Evolutionary conservation across 176 grass and related monocot genomes (phyloP).

Genomic region (Urochloa ruziziensis): DNA sequence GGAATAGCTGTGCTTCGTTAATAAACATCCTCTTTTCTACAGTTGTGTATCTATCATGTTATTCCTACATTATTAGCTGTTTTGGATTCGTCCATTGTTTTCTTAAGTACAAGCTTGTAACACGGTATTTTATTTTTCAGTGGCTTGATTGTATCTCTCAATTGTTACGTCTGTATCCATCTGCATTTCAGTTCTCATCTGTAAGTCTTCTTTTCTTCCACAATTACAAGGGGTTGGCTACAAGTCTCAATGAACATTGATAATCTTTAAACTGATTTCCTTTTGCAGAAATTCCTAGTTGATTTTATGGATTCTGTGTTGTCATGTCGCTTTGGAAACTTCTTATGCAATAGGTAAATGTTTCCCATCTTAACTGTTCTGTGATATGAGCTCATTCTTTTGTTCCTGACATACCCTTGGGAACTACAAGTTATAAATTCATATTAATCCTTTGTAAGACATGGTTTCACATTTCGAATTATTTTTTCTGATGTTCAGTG

Average conservation of each 20-base stretch:
- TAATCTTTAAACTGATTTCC: slow-evolving; percentile 6
- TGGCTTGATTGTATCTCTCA: slow-evolving; percentile 97
- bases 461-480: background rate
- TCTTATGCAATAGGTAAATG: slow-evolving; percentile 93
- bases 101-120: slow-evolving; percentile 4
- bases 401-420: background rate
- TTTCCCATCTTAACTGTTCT: slow-evolving; percentile 9
- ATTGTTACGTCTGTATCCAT: slow-evolving; percentile 85
- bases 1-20: background rate
- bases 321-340: slow-evolving; percentile 91
- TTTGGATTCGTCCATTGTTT: slow-evolving; percentile 9
- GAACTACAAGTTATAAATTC: background rate
- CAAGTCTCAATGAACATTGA: background rate
- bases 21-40: background rate
- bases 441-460: background rate
- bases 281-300: slow-evolving; percentile 80
- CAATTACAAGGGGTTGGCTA: background rate
- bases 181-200: slow-evolving; percentile 95
- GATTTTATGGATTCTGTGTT: slow-evolving; percentile 95
- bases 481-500: background rate
- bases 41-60: background rate
- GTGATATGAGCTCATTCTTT: background rate
- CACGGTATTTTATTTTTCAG: slow-evolving; percentile 53
- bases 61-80: slow-evolving; percentile 7
- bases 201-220: slow-evolving; percentile 58